Conservation (phyloP, 192 early-diverging fungal genomes). For the Coemansia sp. region DNA sequence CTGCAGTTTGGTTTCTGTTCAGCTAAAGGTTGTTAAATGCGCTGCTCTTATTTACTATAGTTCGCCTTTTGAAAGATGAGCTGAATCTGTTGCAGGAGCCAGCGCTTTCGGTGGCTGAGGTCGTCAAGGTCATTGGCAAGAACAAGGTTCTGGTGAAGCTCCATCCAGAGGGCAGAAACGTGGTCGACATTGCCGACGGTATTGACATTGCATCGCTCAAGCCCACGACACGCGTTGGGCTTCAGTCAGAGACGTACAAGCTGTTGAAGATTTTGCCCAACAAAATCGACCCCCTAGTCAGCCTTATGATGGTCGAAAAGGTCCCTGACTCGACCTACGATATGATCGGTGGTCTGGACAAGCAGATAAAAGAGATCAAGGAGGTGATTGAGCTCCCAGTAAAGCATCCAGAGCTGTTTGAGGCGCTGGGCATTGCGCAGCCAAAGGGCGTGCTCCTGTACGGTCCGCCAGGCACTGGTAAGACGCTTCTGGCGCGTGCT, state of each 20-base stretch:
- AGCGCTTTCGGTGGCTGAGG: slow-evolving; percentile 93
- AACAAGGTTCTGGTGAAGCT: slow-evolving; percentile 90
- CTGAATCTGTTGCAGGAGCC: slow-evolving; percentile 96
- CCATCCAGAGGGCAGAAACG: slow-evolving; percentile 97
- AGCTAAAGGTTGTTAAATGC: too few species aligned
- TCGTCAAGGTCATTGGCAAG: slow-evolving; percentile 98
- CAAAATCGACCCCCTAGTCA: slow-evolving; percentile 98
- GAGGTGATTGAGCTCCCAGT: slow-evolving; percentile 99
- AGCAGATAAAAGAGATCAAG: slow-evolving; percentile 99
- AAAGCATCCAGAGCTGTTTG: slow-evolving; percentile 99
- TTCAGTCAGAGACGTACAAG: slow-evolving; percentile 89
- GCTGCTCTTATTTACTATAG: slow-evolving; percentile 43
- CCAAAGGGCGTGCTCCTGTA: slow-evolving; percentile 97
- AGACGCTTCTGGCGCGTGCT: slow-evolving; percentile 83
- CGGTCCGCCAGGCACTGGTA: slow-evolving; percentile 86
- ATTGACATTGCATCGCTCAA: slow-evolving; percentile 92
- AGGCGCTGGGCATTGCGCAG: slow-evolving; percentile 96
- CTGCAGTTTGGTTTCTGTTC: background rate
- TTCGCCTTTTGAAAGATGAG: slow-evolving; percentile 94
- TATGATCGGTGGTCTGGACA: slow-evolving; percentile 98
- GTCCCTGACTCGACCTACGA: slow-evolving; percentile 99
- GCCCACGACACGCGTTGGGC: slow-evolving; percentile 88
- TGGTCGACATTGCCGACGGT: slow-evolving; percentile 89
- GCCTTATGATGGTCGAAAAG: slow-evolving; percentile 99
- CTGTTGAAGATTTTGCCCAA: slow-evolving; percentile 95